These are phyloP conservation scores for Fusarium albidum DNA, from an alignment of 2,329 filamentous ascomycete species.

Conservation along the genomic window DNA sequence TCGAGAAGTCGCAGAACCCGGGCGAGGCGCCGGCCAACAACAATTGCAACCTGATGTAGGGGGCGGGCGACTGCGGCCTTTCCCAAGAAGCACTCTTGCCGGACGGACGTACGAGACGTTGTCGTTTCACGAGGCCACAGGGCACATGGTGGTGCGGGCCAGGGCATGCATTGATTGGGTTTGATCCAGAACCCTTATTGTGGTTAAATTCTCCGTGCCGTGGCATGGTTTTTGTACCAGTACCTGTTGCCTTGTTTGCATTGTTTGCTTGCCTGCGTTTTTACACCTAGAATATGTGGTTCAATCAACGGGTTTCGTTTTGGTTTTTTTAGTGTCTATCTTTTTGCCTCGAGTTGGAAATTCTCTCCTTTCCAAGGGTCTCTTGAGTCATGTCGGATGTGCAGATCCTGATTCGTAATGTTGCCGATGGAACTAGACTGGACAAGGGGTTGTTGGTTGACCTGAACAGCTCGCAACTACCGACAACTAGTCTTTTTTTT, in stretches of 20 bases:
- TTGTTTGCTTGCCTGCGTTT: conserved; percentile 16
- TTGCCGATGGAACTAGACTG: conserved; percentile 18
- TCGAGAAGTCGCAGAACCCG: conserved; percentile 93
- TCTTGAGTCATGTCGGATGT: not conserved
- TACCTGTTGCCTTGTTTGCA: not conserved
- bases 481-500: not conserved
- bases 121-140: conserved; percentile 22
- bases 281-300: conserved; percentile 32
- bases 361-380: not conserved
- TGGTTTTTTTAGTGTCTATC: not conserved
- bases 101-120: conserved; percentile 13
- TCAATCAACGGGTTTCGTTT: conserved; percentile 28
- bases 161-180: conserved; percentile 25
- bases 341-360: conserved; percentile 6
- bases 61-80: conserved; percentile 7
- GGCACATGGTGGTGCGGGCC: conserved; percentile 25
- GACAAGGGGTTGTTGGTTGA: conserved; percentile 7
- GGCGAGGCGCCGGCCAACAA: conserved; percentile 80
- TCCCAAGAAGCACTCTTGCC: not conserved
- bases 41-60: conserved; percentile 86
- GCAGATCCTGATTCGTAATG: conserved; percentile 30
- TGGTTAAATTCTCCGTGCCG: conserved; percentile 30
- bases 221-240: conserved; percentile 11
- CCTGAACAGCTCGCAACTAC: conserved; percentile 19
- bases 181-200: conserved; percentile 17